Evolutionary conservation across 1,139 yeast genomes (phyloP).

Genomic region (Taphrina sp.): DNA sequence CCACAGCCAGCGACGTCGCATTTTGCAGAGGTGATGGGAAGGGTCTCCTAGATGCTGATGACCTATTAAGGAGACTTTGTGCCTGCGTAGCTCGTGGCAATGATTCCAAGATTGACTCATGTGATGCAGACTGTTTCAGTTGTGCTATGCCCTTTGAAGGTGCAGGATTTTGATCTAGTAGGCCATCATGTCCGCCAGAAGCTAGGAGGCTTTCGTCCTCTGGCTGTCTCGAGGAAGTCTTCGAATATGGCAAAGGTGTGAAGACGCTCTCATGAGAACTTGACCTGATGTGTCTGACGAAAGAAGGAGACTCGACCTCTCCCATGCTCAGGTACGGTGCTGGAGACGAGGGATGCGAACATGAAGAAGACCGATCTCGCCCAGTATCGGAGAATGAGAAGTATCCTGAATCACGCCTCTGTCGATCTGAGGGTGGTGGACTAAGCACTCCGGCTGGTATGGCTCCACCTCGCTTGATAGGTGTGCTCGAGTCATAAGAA

Average conservation of each 20-base stretch:
- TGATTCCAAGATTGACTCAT: slow-evolving; percentile 8
- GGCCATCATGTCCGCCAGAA: too few species aligned
- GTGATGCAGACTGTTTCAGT: slow-evolving; percentile 15
- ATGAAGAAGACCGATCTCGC: slow-evolving; percentile 19
- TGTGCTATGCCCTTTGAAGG: too few species aligned
- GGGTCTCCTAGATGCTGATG: slow-evolving; percentile 1
- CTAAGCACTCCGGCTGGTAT: slow-evolving; percentile 19
- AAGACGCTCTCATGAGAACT: slow-evolving; percentile 16
- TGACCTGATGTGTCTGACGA: slow-evolving; percentile 1
- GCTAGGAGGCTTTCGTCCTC: too few species aligned
- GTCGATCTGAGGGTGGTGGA: slow-evolving; percentile 4
- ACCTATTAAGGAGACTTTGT: neutral
- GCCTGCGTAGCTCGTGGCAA: neutral
- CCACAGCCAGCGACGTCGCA: slow-evolving; percentile 3
- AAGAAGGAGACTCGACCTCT: too few species aligned
- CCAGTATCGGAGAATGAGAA: slow-evolving; percentile 14
- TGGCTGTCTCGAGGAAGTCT: too few species aligned
- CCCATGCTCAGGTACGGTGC: too few species aligned
- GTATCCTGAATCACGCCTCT: slow-evolving; percentile 21
- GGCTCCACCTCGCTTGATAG: too few species aligned
- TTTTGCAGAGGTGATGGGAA: slow-evolving; percentile 19
- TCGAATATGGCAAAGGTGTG: too few species aligned
- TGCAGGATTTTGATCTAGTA: too few species aligned
- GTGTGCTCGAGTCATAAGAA: too few species aligned
- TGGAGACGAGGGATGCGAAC: slow-evolving; percentile 13